Base-by-base conservation (phyloP, 2,329 filamentous ascomycete species). In the Tolypocladium pustulatum region DNA sequence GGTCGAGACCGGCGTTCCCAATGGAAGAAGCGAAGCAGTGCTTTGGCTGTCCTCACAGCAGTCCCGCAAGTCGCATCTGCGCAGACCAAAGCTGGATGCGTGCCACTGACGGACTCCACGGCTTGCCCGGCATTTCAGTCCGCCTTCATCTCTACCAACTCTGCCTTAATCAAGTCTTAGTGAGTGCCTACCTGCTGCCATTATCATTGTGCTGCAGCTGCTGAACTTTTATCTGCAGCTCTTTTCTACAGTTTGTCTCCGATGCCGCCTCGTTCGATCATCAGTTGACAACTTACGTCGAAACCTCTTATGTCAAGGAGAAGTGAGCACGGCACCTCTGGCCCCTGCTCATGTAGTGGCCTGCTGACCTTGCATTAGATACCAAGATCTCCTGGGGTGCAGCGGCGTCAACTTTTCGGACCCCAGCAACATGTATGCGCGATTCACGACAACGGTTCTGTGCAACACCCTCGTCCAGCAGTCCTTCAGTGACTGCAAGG, bases 401-500 rank as follows among this genome's bases (percentile, higher is more conserved):
- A 80, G 82, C 54, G 82, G 83, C 62, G 79, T 97, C 66, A 84
- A 94, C 68, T 81, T 92, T 59, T 84, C 84, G 58, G 89, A 96
- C 70, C 87, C 91, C 4, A 87, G 84, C 65, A 82, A 88, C 67
- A 83, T 92, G 68, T 99, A 99, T 74, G 93, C 94, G 55, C 88
- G 94, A 66, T 99, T 93, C 75, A 96, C 93, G 6, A 94, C 86
- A 54, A 94, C 89, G 61, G 87, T 95, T 63, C 82, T 99, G 63
- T 99, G 94, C 81, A 97, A 95, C 78, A 83, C 90, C 64, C 89
- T 99, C 69, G 84, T 99, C 56, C 94, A 99, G 73, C 92, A 91
- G 69, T 97, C 94, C 6, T 85, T 88, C 66, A 70, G 75, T 13
- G 69, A 81, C 32, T 99, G 94, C 74, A 74, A 76, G 25, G 76